Evolutionary conservation across 2,329 filamentous ascomycete species (phyloP).

Genomic region (Hymenoscyphus albidus): DNA sequence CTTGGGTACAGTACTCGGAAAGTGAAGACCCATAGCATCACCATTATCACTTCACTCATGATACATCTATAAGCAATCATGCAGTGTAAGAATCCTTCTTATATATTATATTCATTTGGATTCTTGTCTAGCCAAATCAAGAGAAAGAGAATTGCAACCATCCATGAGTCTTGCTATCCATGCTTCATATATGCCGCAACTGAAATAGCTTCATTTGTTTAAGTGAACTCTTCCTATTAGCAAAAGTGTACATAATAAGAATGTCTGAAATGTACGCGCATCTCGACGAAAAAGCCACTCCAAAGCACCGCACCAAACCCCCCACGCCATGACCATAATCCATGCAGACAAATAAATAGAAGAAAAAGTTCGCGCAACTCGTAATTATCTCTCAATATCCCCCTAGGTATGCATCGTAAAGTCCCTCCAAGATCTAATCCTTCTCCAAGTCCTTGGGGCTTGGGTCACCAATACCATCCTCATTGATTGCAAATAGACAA

Average conservation of each 20-base stretch:
- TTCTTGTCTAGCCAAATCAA: no score
- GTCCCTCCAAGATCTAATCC: conserved; percentile 41
- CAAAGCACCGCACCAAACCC: conserved; percentile 22
- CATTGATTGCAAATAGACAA: conserved; percentile 92
- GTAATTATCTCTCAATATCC: conserved; percentile 5
- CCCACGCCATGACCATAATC: conserved; percentile 18
- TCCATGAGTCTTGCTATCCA: background rate
- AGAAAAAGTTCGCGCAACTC: conserved; percentile 14
- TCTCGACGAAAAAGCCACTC: conserved; percentile 14
- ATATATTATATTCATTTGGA: no score
- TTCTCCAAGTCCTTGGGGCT: conserved; percentile 94
- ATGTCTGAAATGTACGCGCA: conserved; percentile 10
- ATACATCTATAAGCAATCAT: no score
- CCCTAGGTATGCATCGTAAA: background rate
- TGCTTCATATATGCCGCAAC: background rate
- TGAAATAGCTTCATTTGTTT: background rate
- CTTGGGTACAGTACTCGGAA: no score
- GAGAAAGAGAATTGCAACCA: background rate
- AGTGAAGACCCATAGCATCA: no score
- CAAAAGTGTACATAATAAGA: conserved; percentile 13
- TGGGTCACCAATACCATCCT: conserved; percentile 94
- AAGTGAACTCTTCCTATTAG: background rate
- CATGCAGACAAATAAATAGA: conserved; percentile 24
- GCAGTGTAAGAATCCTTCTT: no score
- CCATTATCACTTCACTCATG: no score